Evolutionary conservation across 139 green algal genomes (phyloP).

Genomic region (Chlorella sp.): DNA sequence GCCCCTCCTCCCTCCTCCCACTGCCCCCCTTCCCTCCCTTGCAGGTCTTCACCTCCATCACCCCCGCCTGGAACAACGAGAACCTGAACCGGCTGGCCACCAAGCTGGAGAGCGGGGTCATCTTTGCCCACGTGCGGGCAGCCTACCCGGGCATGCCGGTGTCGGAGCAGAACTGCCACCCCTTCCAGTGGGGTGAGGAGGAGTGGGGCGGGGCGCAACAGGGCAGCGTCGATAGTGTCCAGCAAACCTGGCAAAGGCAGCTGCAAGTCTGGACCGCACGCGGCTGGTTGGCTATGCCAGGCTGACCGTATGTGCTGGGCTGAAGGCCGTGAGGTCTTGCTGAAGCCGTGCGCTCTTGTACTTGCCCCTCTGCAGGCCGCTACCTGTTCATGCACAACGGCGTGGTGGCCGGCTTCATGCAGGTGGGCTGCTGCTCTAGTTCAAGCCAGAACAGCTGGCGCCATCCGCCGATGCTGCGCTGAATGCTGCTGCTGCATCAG

Average conservation of each 20-base stretch:
- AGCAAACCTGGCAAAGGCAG: no score
- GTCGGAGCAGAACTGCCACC: slow-evolving; percentile 95
- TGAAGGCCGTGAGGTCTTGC: no score
- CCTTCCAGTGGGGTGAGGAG: slow-evolving; percentile 76
- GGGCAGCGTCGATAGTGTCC: no score
- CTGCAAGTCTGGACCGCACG: no score
- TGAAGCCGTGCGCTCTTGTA: no score
- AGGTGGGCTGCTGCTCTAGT: no score
- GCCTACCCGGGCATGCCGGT: slow-evolving; percentile 97
- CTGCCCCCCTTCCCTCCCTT: slow-evolving; percentile 57
- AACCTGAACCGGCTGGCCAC: slow-evolving; percentile 91
- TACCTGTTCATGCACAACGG: slow-evolving; percentile 99
- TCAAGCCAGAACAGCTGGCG: no score
- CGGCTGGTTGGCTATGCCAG: no score
- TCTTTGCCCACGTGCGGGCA: slow-evolving; percentile 96
- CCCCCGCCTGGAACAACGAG: slow-evolving; percentile 97
- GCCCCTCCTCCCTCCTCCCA: background rate
- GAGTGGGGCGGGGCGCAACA: background rate
- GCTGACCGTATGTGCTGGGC: no score
- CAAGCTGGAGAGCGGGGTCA: slow-evolving; percentile 91
- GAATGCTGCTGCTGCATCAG: no score
- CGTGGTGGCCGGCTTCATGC: slow-evolving; percentile 88
- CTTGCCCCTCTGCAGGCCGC: slow-evolving; percentile 37
- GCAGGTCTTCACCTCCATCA: slow-evolving; percentile 92
- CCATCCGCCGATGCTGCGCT: no score